Conservation (phyloP, 768 basidiomycete species). For the Asterophora parasitica region DNA sequence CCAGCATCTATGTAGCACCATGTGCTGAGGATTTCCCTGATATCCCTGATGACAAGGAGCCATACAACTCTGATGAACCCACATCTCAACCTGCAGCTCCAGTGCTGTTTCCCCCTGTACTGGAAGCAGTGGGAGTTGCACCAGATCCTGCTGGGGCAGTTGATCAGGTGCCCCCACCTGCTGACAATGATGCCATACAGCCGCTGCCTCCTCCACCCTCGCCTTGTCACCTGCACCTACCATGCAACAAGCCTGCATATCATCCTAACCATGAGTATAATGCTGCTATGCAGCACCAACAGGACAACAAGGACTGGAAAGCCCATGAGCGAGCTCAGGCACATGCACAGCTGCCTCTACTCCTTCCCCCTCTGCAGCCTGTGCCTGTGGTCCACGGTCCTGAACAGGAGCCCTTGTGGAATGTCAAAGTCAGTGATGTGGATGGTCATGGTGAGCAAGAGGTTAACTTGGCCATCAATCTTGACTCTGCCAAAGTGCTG, state of each 20-base stretch:
- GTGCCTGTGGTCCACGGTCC: not conserved
- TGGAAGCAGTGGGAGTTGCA: not conserved
- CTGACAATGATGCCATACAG: not conserved
- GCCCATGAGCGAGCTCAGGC: not conserved
- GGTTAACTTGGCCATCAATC: not conserved
- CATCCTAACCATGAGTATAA: not conserved
- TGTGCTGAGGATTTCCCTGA: not conserved
- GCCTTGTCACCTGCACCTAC: no score
- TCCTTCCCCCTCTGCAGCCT: not conserved
- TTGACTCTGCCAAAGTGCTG: not conserved
- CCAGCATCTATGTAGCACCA: not conserved
- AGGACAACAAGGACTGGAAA: not conserved
- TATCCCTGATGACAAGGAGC: not conserved
- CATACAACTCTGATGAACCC: not conserved
- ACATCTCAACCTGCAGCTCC: no score
- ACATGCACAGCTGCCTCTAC: not conserved
- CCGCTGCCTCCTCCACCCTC: not conserved
- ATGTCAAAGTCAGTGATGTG: not conserved
- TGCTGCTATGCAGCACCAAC: not conserved
- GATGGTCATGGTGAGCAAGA: conserved; percentile 1
- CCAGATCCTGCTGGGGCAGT: not conserved
- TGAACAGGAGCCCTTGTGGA: no score
- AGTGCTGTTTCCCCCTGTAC: no score
- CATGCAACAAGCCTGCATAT: not conserved
- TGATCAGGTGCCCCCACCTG: not conserved